These are phyloP conservation scores for Meyerozyma athensensis DNA, from an alignment of 1,139 yeast species.

Conservation along the genomic window DNA sequence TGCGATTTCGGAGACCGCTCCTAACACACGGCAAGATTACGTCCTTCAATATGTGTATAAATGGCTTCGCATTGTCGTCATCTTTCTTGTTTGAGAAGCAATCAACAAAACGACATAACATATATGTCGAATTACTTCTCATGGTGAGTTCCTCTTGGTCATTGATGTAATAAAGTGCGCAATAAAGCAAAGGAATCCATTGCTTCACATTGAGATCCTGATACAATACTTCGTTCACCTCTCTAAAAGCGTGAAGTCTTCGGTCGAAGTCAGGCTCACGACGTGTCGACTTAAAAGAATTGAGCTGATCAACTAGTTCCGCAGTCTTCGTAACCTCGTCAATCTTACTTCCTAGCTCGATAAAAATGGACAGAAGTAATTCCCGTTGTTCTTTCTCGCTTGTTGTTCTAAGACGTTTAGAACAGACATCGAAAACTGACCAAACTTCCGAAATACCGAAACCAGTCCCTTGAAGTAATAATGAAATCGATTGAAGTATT, in stretches of 20 bases:
- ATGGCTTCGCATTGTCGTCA: slow-evolving; percentile 30
- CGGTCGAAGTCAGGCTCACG: slow-evolving; percentile 77
- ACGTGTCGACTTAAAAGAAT: slow-evolving; percentile 59
- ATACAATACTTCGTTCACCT: slow-evolving; percentile 56
- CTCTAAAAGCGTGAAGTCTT: slow-evolving; percentile 63
- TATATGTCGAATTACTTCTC: slow-evolving; percentile 70
- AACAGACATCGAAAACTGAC: slow-evolving; percentile 50
- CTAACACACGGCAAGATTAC: slow-evolving; percentile 63
- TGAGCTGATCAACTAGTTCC: slow-evolving; percentile 54
- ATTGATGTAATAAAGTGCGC: slow-evolving; percentile 64
- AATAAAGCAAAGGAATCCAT: slow-evolving; percentile 78
- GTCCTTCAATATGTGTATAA: slow-evolving; percentile 45
- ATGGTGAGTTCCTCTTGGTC: slow-evolving; percentile 80
- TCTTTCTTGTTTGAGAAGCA: slow-evolving; percentile 34
- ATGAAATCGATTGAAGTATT: slow-evolving; percentile 55
- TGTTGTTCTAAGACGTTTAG: slow-evolving; percentile 57
- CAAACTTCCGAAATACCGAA: slow-evolving; percentile 50
- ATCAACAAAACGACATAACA: slow-evolving; percentile 65
- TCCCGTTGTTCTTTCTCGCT: slow-evolving; percentile 58
- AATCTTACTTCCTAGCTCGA: slow-evolving; percentile 53
- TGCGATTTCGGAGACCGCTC: slow-evolving; percentile 58
- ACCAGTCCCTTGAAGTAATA: slow-evolving; percentile 49
- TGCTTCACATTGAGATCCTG: slow-evolving; percentile 43
- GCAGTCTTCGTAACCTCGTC: slow-evolving; percentile 43
- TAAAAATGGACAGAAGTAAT: slow-evolving; percentile 56